These are phyloP conservation scores for Miscanthus lutarioriparius DNA, from an alignment of 176 grass and related monocot species.

Conservation along the genomic window DNA sequence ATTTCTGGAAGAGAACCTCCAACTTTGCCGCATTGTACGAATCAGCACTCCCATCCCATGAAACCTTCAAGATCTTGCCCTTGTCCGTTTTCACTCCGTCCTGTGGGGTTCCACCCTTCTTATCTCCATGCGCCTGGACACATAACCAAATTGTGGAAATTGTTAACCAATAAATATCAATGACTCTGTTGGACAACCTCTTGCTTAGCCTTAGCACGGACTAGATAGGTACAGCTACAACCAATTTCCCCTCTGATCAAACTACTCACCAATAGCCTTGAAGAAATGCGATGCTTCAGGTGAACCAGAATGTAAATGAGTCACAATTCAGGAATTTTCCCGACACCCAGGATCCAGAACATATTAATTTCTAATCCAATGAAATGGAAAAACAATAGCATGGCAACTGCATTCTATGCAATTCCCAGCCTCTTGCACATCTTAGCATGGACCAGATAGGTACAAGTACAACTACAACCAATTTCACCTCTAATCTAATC, in stretches of 20 bases:
- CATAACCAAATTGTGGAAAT: not conserved
- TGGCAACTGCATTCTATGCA: not conserved
- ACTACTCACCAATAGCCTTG: not conserved
- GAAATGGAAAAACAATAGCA: not conserved
- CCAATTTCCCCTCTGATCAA: not conserved
- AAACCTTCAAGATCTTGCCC: slow-evolving; percentile 76
- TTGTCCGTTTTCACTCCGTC: slow-evolving; percentile 45
- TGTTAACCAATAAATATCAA: not conserved
- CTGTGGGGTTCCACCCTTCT: slow-evolving; percentile 37
- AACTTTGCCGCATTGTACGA: slow-evolving; percentile 68
- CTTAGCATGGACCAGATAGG: not conserved
- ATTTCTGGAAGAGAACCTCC: slow-evolving; percentile 68
- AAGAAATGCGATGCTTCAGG: not conserved
- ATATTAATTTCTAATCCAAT: not conserved
- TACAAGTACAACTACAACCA: not conserved
- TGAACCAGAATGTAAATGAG: not conserved
- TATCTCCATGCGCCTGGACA: slow-evolving; percentile 40
- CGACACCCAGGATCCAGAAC: not conserved
- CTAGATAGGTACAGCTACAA: not conserved
- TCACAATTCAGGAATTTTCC: not conserved
- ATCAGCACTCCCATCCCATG: slow-evolving; percentile 72
- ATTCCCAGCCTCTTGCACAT: not conserved
- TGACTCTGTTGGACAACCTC: not conserved
- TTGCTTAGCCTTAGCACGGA: not conserved
- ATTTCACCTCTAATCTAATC: not conserved